Base-by-base conservation (phyloP, 805 yeast species). In the Lipomyces spencermartinsiae region DNA sequence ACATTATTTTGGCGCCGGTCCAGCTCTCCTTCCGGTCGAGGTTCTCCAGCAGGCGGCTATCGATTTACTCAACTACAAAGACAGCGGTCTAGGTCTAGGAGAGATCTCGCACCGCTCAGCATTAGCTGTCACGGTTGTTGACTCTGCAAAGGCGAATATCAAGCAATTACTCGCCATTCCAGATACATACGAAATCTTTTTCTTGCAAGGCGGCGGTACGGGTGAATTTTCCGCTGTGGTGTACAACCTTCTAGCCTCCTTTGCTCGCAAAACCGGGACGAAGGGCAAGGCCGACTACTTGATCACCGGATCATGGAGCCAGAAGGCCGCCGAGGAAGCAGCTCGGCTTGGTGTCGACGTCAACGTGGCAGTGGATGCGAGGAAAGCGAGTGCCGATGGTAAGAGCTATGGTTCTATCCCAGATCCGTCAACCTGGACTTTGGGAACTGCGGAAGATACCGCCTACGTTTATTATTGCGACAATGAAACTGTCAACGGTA, bases 181-280 rank as follows among this genome's bases (percentile, higher is more conserved):
- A 39, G 97, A 91, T 68, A 89, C 97, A 39, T 97, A 95, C 78
- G 98, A 93, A 78, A 94, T 94, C 1, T 89, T 95, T 78, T 95
- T 94, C 81, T 80, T 94, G 80, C 99, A 95, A 82, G 98, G 99
- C 72, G 99, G 99, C 71, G 99, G 98, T 68, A 94, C 98, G 62
- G 90, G 93, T 37, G 98, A 97, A 5, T 95, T 95, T 74, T 91
- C 98, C 2, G 87, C 97, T 4, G 84, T 92, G 59, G 92, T 92
- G 10, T 87, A 93, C 74, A 94, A 93, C 78, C 78, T 95, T 79
- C 78, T 90, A 69, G 97, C 97, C 33, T 83, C 89, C 25, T 86
- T 85, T 78, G 90, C 89, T 58, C 87, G 86, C 72, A 88, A 84
- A 76, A 85, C 89, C 22, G 95, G 94, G 55, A 87, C 87, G 74